Base-by-base conservation (phyloP, 306 rosid genomes). In the Rosa chinensis region DNA sequence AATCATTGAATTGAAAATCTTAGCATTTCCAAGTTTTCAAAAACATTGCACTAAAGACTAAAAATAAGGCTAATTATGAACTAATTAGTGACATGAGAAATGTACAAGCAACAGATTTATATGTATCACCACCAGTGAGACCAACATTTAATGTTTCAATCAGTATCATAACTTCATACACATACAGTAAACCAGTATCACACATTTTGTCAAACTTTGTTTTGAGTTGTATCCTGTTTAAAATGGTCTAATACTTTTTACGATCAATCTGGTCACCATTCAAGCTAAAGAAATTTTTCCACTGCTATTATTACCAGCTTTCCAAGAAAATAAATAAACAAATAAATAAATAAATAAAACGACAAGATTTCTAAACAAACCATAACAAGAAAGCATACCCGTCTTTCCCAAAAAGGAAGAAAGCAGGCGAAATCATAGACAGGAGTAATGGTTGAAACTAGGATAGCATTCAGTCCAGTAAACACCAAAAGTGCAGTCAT, bases 381-480 rank as follows among this genome's bases (percentile, higher is more conserved):
- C 52, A 59, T 62, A 3, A 76, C 16, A 20, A 18, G 21, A 71
- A 50, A 55, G 74, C 80, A 55, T 83, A 92, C 95, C 96, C 88
- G 78, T 90, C 96, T 87, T 84, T 93, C 96, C 97, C 94, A 89
- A 52, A 88, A 90, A 4, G 97, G 94, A 77, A 69, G 96, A 84
- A 93, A 45, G 87, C 98, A 93, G 53, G 88, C 92, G 70, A 91
- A 93, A 78, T 93, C 97, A 76, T 91, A 93, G 77, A 93, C 96
- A 5, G 90, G 91, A 62, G 86, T 78, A 45, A 93, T 91, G 50
- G 92, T 88, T 52, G 93, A 85, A 74, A 86, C 89, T 73, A 93
- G 77, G 74, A 79, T 88, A 13, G 77, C 82, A 80, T 93, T 93
- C 70, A 93, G 85, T 16, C 85, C 90, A 28, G 93, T 93, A 82